A percentile compares a stretch with the other conserved stretches of the same genome.
Conservation (phyloP, 73 alveolate genomes). For the Tetrahymena elliotti region DNA sequence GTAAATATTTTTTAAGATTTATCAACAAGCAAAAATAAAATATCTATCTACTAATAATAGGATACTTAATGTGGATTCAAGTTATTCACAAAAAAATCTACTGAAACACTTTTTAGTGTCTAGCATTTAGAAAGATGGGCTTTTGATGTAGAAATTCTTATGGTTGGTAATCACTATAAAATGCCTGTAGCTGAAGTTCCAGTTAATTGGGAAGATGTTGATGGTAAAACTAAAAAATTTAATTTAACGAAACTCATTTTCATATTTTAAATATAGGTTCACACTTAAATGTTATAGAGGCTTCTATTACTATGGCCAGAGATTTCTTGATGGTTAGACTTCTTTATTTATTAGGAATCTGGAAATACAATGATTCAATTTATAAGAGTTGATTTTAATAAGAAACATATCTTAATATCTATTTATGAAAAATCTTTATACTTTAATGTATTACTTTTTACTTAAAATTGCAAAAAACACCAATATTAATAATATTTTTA, state of each 20-base stretch:
- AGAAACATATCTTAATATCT: too few species aligned
- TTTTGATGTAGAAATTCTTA: slow-evolving; percentile 83
- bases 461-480: not conserved
- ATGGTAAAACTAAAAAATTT: not conserved
- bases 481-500: too few species aligned
- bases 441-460: too few species aligned
- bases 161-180: slow-evolving; percentile 54
- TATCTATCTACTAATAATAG: not conserved
- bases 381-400: not conserved
- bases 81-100: slow-evolving; percentile 76
- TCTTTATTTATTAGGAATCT: slow-evolving; percentile 30
- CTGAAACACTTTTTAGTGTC: slow-evolving; percentile 59
- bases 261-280: slow-evolving; percentile 39
- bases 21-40: not conserved
- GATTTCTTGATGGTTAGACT: slow-evolving; percentile 69
- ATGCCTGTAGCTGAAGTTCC: slow-evolving; percentile 79
- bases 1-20: not conserved
- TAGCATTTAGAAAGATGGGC: slow-evolving; percentile 93
- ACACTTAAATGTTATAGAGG: slow-evolving; percentile 72
- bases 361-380: slow-evolving; percentile 38
- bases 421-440: not conserved
- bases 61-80: slow-evolving; percentile 95
- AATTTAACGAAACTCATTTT: too few species aligned
- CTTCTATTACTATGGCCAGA: slow-evolving; percentile 72
- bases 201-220: slow-evolving; percentile 83